Conservation (phyloP, 2,329 filamentous ascomycete genomes). For the Hypomyces perniciosus region DNA sequence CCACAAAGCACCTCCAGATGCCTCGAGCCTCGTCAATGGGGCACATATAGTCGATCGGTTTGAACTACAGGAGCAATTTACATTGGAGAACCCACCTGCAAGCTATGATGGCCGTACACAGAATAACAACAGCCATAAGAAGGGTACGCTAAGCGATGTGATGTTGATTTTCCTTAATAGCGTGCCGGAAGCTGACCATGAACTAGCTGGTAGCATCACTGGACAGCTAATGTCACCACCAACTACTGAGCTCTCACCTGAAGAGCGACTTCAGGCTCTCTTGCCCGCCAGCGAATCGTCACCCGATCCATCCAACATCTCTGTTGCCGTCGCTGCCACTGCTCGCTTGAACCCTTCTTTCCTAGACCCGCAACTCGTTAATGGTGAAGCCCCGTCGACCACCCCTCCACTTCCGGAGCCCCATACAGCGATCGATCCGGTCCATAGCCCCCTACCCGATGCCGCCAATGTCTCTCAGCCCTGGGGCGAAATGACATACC, state of each 20-base stretch:
- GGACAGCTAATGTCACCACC: conserved; percentile 17
- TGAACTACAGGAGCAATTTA: conserved; percentile 54
- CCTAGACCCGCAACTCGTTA: conserved; percentile 45
- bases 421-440: conserved; percentile 3
- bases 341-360: conserved; percentile 50
- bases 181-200: conserved; percentile 11
- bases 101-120: conserved; percentile 37
- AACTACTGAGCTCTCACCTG: conserved; percentile 34
- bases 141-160: conserved; percentile 17
- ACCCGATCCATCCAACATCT: conserved; percentile 44
- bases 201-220: conserved; percentile 11
- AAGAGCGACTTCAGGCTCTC: conserved; percentile 47
- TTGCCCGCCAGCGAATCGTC: conserved; percentile 31
- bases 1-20: conserved; percentile 34
- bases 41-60: conserved; percentile 33
- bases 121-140: conserved; percentile 17
- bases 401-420: conserved; percentile 23
- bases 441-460: conserved; percentile 18
- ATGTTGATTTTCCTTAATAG: background rate
- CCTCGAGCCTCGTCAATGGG: conserved; percentile 24
- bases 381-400: conserved; percentile 24
- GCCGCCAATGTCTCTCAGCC: conserved; percentile 31
- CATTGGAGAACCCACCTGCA: conserved; percentile 49
- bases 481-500: conserved; percentile 50
- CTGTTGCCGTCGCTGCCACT: conserved; percentile 51